Evolutionary conservation across 176 grass and related monocot genomes (phyloP), one percentile per base, ranked within the genome.

Genomic region (Elymus sibiricus): DNA sequence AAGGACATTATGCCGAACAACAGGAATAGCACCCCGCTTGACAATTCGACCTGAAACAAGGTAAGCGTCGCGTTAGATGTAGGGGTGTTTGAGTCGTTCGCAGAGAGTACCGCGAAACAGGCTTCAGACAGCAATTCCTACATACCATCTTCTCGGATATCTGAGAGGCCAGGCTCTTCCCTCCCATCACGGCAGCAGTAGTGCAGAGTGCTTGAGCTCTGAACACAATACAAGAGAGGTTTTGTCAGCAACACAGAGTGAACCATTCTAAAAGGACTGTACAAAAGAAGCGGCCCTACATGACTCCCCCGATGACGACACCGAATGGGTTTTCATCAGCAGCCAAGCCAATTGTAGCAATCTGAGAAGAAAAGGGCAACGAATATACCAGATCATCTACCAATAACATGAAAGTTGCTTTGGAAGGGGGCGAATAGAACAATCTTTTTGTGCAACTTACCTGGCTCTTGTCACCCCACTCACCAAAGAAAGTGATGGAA

Each of bases 381-480:
- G 6, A 26, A 67, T 55, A 40, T 40, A 69, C 47, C 7, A 27
- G 2, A 84, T 83, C 79, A 76, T 64, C n/a, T 21, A 70, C 70
- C 19, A 76, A 70, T 55, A 70, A 59, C 26, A 82, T 67, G 55
- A 64, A 70, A 86, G 14, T 28, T 62, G 68, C 32, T 76, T 65
- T 79, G 61, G 7, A 76, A 34, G 64, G 42, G 55, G 27, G 74
- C 16, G 19, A 21, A 76, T 55, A 78, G 29, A 84, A 70, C 5
- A 88, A 49, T 31, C 68, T 60, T 44, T 37, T 28, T 35, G 78
- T 40, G 70, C 12, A 77, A 27, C 38, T 85, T 94, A 97, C 97
- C 94, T 99, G 97, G 71, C 97, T 99, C 78, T 94, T 99, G 81
- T 99, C 97, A 90, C 97, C 97, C 97, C 97, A 99, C 58, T 99